These are phyloP conservation scores for Orobanche coerulescens DNA, from an alignment of 257 asterid genomes.

Conservation along the genomic window DNA sequence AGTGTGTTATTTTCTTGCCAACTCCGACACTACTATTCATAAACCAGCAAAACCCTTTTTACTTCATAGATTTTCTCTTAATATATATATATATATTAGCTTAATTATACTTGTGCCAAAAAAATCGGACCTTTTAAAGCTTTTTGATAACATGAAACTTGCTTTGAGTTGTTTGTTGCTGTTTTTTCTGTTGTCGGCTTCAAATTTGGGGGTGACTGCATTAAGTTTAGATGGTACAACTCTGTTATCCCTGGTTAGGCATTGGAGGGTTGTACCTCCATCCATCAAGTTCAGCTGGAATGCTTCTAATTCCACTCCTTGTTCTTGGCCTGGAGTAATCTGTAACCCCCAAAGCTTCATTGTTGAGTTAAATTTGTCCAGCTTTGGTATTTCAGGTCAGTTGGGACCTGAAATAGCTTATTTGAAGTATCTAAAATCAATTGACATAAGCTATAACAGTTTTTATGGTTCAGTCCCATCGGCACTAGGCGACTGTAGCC, in stretches of 20 bases:
- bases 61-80: background rate
- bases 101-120: no score
- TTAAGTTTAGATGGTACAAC: constrained; percentile 49
- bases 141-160: constrained; percentile 21
- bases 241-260: constrained; percentile 52
- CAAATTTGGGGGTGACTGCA: constrained; percentile 24
- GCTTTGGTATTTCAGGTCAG: constrained; percentile 54
- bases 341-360: constrained; percentile 39
- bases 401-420: constrained; percentile 54
- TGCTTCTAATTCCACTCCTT: constrained; percentile 67
- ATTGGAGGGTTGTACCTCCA: constrained; percentile 55
- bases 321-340: constrained; percentile 74
- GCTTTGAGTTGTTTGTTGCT: constrained; percentile 25
- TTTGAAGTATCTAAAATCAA: constrained; percentile 34
- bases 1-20: background rate
- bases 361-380: constrained; percentile 37
- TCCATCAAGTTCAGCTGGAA: constrained; percentile 64
- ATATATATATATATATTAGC: no score
- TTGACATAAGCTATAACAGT: constrained; percentile 39
- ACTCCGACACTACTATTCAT: background rate
- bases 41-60: background rate
- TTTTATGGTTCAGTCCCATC: constrained; percentile 35
- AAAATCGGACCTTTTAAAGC: background rate
- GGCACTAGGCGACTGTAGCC: background rate
- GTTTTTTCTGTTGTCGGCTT: constrained; percentile 30